Base-by-base conservation (phyloP, 495 filamentous ascomycete genomes). In the Podospora anserina region DNA sequence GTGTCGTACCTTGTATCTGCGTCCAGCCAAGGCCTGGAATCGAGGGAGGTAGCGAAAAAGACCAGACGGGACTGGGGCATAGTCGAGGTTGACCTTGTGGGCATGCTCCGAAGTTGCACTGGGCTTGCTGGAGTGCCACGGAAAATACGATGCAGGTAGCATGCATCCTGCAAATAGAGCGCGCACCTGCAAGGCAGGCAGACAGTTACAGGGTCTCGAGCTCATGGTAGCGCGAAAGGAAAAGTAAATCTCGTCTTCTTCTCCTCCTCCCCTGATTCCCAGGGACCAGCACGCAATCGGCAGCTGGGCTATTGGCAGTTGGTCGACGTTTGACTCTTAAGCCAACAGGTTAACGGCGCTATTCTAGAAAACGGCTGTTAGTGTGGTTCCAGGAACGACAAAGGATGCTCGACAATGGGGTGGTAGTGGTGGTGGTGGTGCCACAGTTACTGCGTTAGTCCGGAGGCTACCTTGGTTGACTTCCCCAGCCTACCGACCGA, bases 141-240 rank as follows among this genome's bases (percentile, higher is more conserved):
- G 59, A 55, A 66, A 71, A 69, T 71, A 66, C 66, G 70, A 71
- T 69, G 70, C 70, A 71, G 28, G 66, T 49, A 64, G 49, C 65
- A 70, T 73, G 71, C 71, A 73, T 68, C 28, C 71, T 70, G 68
- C 71, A 73, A 73, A 73, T 73, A 73, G 71, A 73, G 55, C 55
- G 3, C 54, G 68, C 66, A 68, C 71, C 62, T 73, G 71, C 71
- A 70, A 70, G 71, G 66, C 18, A 19, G 55, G 55, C 55, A 58
- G 55, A 58, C n/a, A 49, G 39, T 49, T 49, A 19, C 55, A 58
- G 55, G 55, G 55, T 58, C 55, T 58, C 55, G 23, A 58, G n/a
- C 5, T 19, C 55, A 58, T 58, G n/a, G 23, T n/a, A 58, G 55
- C 55, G 16, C 55, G 55, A 58, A 58, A 58, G 3, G 0, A 58